Conservation (phyloP, 2,329 filamentous ascomycete species). For the Beauveria bassiana region DNA sequence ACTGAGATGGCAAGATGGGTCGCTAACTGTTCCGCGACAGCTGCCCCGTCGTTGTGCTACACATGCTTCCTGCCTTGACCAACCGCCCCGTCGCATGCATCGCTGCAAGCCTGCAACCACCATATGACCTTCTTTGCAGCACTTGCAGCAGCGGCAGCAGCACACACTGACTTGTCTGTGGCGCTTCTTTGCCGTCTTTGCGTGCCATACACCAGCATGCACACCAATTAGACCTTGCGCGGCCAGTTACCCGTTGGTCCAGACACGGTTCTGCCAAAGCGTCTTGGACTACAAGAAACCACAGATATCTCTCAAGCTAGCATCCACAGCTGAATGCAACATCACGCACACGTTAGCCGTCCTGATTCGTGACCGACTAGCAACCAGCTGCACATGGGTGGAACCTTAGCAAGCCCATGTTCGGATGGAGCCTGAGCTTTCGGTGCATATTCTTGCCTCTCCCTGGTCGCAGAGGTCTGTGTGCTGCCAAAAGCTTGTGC, state of each 20-base stretch:
- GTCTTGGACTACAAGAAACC: not conserved
- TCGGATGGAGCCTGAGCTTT: not conserved
- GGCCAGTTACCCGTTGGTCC: not conserved
- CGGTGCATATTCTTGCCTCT: not conserved
- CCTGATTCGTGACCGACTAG: not conserved
- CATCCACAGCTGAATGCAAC: not conserved
- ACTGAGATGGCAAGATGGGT: not conserved
- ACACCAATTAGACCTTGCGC: not conserved
- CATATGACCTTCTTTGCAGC: not conserved
- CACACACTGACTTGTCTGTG: not conserved
- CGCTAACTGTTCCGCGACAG: not conserved
- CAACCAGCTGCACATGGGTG: not conserved
- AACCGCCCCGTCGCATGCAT: not conserved
- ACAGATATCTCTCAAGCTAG: not conserved
- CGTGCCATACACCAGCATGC: not conserved
- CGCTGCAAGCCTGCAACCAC: not conserved
- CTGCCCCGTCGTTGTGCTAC: not conserved
- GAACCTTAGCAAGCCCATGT: not conserved
- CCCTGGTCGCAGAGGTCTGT: not conserved
- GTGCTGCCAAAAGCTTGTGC: not conserved
- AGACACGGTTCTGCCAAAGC: not conserved
- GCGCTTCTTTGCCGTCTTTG: not conserved
- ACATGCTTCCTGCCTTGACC: not conserved
- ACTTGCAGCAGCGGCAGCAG: not conserved
- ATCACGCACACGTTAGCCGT: not conserved